phyloP scores from a whole-genome alignment of 352 stramenopile genomes.

The Globisporangium uncinulatum region DNA sequence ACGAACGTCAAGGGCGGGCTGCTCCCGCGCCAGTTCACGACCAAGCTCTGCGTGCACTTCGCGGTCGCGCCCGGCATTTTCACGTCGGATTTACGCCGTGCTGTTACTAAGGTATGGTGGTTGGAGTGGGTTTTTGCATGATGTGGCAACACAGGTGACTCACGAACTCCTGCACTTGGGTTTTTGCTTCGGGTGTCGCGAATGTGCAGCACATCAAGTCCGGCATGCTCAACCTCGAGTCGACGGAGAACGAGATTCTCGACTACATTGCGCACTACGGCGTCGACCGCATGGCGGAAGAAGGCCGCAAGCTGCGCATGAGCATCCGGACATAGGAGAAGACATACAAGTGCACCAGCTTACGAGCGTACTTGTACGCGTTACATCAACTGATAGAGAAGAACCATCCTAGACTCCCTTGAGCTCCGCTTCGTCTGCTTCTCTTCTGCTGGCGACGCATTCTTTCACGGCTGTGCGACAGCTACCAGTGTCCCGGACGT shows the following conservation, averaged over 20 bases:
- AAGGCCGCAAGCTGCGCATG: constrained; percentile 57
- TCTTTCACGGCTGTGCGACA: constrained; percentile 13
- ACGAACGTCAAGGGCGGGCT: constrained; percentile 39
- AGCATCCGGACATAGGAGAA: constrained; percentile 33
- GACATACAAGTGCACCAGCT: not conserved
- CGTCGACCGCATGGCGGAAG: constrained; percentile 41
- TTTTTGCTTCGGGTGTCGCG: constrained; percentile 8
- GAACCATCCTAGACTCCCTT: too few relatives aligned
- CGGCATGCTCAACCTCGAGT: constrained; percentile 45
- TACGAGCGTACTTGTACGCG: too few relatives aligned
- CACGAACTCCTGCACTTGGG: too few relatives aligned
- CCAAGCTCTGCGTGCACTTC: constrained; percentile 72
- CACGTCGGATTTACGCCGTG: constrained; percentile 58
- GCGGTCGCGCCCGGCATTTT: constrained; percentile 67
- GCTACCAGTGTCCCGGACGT: constrained; percentile 51
- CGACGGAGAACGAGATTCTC: constrained; percentile 56
- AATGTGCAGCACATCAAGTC: constrained; percentile 52
- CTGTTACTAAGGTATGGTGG: constrained; percentile 24
- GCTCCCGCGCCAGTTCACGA: constrained; percentile 71
- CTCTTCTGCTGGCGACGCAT: too few relatives aligned
- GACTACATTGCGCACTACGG: constrained; percentile 49
- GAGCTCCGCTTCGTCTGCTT: too few relatives aligned
- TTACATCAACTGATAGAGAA: not conserved
- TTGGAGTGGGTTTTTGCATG: too few relatives aligned
- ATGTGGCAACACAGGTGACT: too few relatives aligned